Evolutionary conservation across 768 basidiomycete genomes (phyloP), one percentile per base, ranked within the genome.

Genomic region (Rhodotorula toruloides): DNA sequence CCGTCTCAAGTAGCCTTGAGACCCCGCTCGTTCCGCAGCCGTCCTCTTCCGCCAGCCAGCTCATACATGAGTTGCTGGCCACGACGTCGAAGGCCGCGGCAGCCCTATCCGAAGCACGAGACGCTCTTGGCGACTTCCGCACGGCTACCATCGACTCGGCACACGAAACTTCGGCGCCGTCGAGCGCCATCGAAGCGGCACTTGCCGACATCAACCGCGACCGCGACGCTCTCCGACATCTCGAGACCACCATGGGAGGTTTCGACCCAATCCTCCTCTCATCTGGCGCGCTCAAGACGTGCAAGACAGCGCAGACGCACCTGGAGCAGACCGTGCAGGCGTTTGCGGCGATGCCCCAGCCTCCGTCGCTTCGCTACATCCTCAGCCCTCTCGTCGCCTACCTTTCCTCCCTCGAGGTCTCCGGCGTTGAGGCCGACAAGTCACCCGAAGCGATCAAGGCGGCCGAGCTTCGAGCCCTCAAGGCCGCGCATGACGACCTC

Each of bases 401-500:
- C 61, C 49, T 64, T 53, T 31, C 37, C 0, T 50, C 59, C 17
- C 46, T 67, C 34, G 46, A 16, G 16, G 27, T 56, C 17, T 40
- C 56, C 12, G 2, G 3, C 21, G 13, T 61, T 34, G 25, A 31
- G 25, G 8, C 56, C 3, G 2, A 49, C 0, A 14, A 36, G 9
- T 25, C n/a, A 2, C 53, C 14, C n/a, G n/a, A n/a, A n/a, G 3
- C 37, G 12, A 22, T 3, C 0, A 3, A 3, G 17, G 5, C 4
- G 43, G 40, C 16, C 36, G 52, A 34, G 31, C 58, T 68, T 32
- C 32, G 34, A 7, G 19, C 25, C 11, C 63, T 67, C 14, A 59
- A 73, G 42, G 34, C 54, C 32, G 54, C 64, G 48, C 78, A 79
- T 59, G 73, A 77, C 64, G 74, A 85, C 31, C 78, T 94, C 25